Conservation (phyloP, 78 protist species). For the Chrysochromulina parva region DNA sequence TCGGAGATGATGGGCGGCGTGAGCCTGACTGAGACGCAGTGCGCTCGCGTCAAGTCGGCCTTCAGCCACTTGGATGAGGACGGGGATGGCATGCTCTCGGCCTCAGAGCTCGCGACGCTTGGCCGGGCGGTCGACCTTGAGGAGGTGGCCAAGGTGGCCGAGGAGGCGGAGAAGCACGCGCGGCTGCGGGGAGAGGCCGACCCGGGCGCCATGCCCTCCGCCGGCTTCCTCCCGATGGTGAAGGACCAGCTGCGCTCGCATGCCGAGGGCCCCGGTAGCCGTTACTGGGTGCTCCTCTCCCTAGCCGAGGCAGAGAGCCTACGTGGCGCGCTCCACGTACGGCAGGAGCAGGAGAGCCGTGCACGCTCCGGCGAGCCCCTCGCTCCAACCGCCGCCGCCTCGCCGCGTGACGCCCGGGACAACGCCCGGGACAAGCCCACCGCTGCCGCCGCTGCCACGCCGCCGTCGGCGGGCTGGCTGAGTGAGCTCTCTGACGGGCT, state of each 20-base stretch:
- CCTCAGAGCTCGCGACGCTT: background rate
- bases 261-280: background rate
- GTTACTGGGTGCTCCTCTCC: slow-evolving; percentile 45
- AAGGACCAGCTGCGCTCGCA: background rate
- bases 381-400: background rate
- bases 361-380: background rate
- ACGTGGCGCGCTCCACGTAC: slow-evolving; percentile 51
- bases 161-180: background rate
- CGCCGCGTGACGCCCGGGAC: background rate
- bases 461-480: too few species aligned
- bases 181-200: background rate
- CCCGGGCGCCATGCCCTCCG: background rate
- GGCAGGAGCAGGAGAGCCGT: background rate
- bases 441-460: background rate
- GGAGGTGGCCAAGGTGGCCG: background rate
- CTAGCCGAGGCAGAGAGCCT: slow-evolving; percentile 76
- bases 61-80: background rate
- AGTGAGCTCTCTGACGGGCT: background rate
- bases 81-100: background rate
- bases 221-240: background rate
- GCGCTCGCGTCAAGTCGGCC: background rate
- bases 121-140: background rate
- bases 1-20: background rate
- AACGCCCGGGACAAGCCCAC: too few species aligned
- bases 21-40: background rate